Conservation (phyloP, 768 basidiomycete species). For the Tubosaeta sp. region DNA sequence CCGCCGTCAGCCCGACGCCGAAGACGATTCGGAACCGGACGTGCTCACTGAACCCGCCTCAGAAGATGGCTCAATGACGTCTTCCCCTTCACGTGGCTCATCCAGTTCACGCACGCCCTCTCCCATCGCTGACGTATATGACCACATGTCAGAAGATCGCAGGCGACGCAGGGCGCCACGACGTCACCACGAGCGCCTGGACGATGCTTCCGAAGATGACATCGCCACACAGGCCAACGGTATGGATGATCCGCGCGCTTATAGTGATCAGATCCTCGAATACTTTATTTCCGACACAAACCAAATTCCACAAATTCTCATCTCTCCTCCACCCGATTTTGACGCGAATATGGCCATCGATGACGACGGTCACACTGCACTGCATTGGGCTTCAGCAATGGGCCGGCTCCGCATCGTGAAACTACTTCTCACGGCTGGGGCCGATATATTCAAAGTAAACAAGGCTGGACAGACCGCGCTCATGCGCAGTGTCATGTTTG, state of each 20-base stretch:
- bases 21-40: conserved; percentile 61
- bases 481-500: conserved; percentile 99
- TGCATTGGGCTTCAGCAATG: conserved; percentile 99
- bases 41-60: conserved; percentile 66
- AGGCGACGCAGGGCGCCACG: conserved; percentile 46
- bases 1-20: conserved; percentile 45
- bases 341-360: conserved; percentile 96
- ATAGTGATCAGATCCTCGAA: conserved; percentile 94
- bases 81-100: conserved; percentile 80
- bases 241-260: conserved; percentile 55
- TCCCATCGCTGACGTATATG: conserved; percentile 56
- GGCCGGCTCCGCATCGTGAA: conserved; percentile 96
- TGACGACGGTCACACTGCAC: conserved; percentile 94
- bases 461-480: conserved; percentile 94
- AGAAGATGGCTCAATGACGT: conserved; percentile 88
- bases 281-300: conserved; percentile 98
- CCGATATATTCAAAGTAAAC: conserved; percentile 96
- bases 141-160: conserved; percentile 25
- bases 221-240: conserved; percentile 39
- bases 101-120: conserved; percentile 94
- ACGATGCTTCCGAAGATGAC: conserved; percentile 44
- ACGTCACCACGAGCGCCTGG: conserved; percentile 42
- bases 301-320: conserved; percentile 82
- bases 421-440: conserved; percentile 86
- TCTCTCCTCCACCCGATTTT: conserved; percentile 84